Base-by-base conservation (phyloP, 768 basidiomycete genomes). In the Mycena indigotica region DNA sequence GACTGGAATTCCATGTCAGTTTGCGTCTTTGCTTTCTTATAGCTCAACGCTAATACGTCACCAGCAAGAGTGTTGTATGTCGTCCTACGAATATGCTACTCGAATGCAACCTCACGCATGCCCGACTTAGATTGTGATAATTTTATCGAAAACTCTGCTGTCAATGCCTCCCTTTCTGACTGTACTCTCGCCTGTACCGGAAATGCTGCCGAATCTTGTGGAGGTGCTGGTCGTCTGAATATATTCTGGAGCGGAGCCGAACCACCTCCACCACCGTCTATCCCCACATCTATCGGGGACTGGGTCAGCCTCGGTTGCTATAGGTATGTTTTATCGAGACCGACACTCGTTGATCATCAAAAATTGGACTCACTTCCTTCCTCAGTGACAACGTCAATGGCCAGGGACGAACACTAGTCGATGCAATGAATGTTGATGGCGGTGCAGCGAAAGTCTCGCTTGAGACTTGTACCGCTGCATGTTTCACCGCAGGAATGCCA, bases 251-350 rank as follows among this genome's bases (percentile, higher is more conserved):
- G 79, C 60, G 87, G 88, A 17, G 70, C 70, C 28, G 53, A 74
- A 13, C 84, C 88, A 25, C 83, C 89, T 15, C 61, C 83, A 0
- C 69, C 80, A 15, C 88, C 89, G 0, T 60, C 72, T 17, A 83
- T 81, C 23, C 77, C 81, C 0, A 73, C 79, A 3, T 80, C 69
- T 48, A 79, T 86, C 28, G 88, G 87, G 3, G 73, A 80, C 26
- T 91, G 89, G 89, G 67, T 73, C 5, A 86, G 84, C 0, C 78
- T 91, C 28, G 90, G 90, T n/a, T 92, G 90, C 68, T 90, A 82
- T 73, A 86, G 74, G 89, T 87, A 64, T 57, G 77, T 35, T 17
- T 17, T 17, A 35, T 17, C 32, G 32, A 35, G 17, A 35, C 32
- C 32, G 10, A n/a, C n/a, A n/a, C n/a, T n/a, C n/a, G n/a, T n/a